A percentile compares a stretch with the other conserved stretches of the same genome.
phyloP scores from a whole-genome alignment of 2,329 filamentous ascomycete species.

The Orbilia brochopaga region DNA sequence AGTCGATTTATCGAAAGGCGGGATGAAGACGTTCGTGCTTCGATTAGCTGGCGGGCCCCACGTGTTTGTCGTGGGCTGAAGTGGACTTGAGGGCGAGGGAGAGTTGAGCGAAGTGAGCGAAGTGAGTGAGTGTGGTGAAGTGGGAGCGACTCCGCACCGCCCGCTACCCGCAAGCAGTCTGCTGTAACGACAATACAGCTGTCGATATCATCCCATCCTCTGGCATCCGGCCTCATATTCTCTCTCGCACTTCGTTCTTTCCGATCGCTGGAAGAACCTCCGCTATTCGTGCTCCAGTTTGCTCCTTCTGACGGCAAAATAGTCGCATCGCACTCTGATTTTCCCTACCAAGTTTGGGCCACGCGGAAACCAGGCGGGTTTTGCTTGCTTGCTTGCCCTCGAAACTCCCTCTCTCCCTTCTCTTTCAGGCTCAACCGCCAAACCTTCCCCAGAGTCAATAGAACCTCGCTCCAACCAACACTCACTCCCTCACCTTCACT shows the following conservation, averaged over 20 bases:
- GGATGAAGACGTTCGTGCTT: neutral
- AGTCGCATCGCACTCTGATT: slow-evolving; percentile 19
- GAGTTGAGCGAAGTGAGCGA: neutral
- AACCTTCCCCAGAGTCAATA: slow-evolving; percentile 32
- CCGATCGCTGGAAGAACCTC: slow-evolving; percentile 8
- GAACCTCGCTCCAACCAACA: slow-evolving; percentile 12
- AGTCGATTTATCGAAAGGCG: neutral
- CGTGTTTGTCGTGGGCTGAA: neutral
- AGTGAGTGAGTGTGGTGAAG: neutral
- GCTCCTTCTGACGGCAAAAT: slow-evolving; percentile 14
- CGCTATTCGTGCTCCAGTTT: slow-evolving; percentile 14
- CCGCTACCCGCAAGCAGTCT: neutral
- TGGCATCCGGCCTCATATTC: slow-evolving; percentile 4
- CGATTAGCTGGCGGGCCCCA: neutral
- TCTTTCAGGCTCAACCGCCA: slow-evolving; percentile 14
- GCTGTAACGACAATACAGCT: neutral
- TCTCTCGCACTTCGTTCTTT: slow-evolving; percentile 15
- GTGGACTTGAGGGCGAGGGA: no score
- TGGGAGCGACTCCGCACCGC: slow-evolving; percentile 1
- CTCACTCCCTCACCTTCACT: slow-evolving; percentile 25
- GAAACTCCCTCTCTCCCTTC: neutral
- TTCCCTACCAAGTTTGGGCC: slow-evolving; percentile 28
- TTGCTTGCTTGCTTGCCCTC: slow-evolving; percentile 16
- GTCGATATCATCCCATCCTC: neutral
- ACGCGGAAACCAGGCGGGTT: slow-evolving; percentile 43